phyloP scores from a whole-genome alignment of 306 rosid genomes.

The Fagus crenata region DNA sequence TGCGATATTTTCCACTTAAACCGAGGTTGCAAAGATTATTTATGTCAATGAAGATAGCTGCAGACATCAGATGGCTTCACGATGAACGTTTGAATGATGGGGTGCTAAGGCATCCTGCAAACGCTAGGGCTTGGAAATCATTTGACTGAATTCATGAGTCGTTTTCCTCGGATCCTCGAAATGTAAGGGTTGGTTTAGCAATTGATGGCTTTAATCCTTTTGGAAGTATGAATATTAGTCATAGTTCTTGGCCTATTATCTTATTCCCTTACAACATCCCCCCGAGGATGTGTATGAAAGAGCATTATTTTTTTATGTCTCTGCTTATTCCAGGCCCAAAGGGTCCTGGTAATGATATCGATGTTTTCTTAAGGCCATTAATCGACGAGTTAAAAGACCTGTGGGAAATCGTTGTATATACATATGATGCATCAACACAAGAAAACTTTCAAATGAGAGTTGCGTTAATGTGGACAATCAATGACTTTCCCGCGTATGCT shows the following conservation, averaged over 20 bases:
- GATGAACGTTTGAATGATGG: background rate
- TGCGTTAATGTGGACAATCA: background rate
- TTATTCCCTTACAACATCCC: slow-evolving; percentile 4
- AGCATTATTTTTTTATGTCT: too few species aligned
- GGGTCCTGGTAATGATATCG: background rate
- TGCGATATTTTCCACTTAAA: background rate
- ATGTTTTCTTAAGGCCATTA: background rate
- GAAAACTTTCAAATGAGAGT: background rate
- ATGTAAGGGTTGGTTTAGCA: background rate
- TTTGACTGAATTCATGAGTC: background rate
- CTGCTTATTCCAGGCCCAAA: background rate
- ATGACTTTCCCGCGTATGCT: background rate
- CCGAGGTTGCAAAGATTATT: background rate
- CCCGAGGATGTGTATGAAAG: background rate
- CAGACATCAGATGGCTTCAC: background rate
- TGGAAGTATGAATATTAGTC: background rate
- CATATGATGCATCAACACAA: background rate
- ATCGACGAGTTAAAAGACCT: background rate
- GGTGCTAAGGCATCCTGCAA: background rate
- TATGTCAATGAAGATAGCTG: background rate
- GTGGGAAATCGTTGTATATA: background rate
- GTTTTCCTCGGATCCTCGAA: background rate
- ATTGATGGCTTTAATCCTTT: slow-evolving; percentile 3
- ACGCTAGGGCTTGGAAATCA: background rate
- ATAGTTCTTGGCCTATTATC: background rate